Evolutionary conservation across 495 filamentous ascomycete genomes (phyloP), one percentile per base, ranked within the genome.

Genomic region (Pyrenopolyporus hunteri): DNA sequence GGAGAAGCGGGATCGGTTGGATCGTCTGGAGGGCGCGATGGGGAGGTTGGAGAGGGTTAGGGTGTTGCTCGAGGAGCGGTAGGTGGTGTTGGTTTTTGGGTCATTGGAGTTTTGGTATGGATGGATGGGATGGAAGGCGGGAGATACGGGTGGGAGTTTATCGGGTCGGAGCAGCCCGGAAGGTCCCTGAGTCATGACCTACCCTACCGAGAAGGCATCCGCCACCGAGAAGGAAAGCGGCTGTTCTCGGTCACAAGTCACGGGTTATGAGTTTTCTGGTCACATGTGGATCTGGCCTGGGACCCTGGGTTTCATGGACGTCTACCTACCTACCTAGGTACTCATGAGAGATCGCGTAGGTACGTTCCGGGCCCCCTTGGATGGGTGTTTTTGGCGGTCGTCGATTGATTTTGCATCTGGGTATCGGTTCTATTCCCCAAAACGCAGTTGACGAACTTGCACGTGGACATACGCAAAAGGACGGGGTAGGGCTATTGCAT

Each of bases 21-120:
- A 93, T 59, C 71, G 80, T 69, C 67, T 96, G 66, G 91, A 97
- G 75, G 79, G 81, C 37, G 91, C 93, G 45, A 84, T 98, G 72
- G 83, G 84, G 53, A 77, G 90, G 73, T 89, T 97, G 62, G 88
- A 88, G 67, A 72, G 87, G 57, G 89, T 90, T 0, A 83, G 85
- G 73, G 79, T 75, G 37, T 66, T 93, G 71, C 64, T 93, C 16
- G 54, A 39, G 25, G 63, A 66, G 22, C 48, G 29, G 8, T 26
- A 60, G 20, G 56, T 22, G 36, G 1, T 23, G 37, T 31, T 7
- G 11, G 32, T 40, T 40, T 35, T 28, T 48, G 53, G 39, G 28
- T 36, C 36, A 45, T 46, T 17, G 43, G 36, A 31, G 26, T 50
- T 44, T 28, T 29, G 4, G 11, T 16, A 11, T 14, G 11, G 35